Conservation (phyloP, 2,329 filamentous ascomycete genomes). For the Fusarium miscanthi region DNA sequence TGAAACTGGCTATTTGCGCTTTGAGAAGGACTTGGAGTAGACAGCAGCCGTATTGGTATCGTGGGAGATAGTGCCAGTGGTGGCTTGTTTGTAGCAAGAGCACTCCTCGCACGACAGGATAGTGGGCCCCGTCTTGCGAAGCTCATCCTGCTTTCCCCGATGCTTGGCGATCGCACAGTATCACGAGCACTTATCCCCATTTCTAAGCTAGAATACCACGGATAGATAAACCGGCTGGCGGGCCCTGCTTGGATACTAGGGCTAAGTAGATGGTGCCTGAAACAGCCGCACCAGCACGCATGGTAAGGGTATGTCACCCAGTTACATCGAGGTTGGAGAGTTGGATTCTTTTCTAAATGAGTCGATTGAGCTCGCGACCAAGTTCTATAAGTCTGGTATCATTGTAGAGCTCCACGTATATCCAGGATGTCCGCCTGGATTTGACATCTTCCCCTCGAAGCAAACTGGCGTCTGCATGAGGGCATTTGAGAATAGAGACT, state of each 20-base stretch:
- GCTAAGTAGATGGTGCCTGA: background rate
- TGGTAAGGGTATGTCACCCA: background rate
- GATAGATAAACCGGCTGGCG: background rate
- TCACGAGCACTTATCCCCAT: background rate
- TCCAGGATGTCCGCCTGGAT: background rate
- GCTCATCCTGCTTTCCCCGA: background rate
- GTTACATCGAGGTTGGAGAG: background rate
- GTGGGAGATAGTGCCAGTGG: background rate
- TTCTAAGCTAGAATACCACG: background rate
- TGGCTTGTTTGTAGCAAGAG: background rate
- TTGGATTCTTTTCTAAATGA: background rate
- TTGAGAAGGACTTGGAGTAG: background rate
- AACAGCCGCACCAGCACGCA: background rate
- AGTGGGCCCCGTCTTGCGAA: background rate
- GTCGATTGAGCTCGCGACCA: background rate
- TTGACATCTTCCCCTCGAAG: background rate
- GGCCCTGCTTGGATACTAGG: background rate
- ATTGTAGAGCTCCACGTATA: background rate
- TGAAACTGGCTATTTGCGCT: background rate
- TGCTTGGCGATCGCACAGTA: background rate
- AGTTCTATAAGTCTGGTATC: background rate
- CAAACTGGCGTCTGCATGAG: fast-evolving
- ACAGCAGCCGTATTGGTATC: background rate
- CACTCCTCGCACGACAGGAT: background rate
- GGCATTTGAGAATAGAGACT: background rate